Evolutionary conservation across 164 flowering plant species (phyloP), one percentile per base, ranked within the genome.

Genomic region (Chloranthus sessilifolius): DNA sequence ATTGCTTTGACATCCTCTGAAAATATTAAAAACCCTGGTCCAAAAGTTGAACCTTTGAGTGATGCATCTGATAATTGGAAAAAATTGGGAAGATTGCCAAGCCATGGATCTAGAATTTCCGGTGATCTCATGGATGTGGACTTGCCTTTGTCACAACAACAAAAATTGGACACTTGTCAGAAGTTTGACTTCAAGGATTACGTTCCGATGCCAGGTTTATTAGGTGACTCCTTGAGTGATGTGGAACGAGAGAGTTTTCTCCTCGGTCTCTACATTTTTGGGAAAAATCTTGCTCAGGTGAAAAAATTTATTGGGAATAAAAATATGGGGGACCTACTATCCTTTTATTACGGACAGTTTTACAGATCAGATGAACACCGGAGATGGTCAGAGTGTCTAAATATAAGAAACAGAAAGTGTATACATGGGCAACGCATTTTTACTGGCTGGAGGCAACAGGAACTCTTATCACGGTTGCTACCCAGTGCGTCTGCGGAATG

Each of bases 241-340:
- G 22, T 63, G 42, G 97, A 92, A 49, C 67, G 61, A 48, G 71
- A 56, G 22, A 67, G 75, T 56, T 79, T 92, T 66, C 69, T 92
- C 47, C 89, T 92, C 37, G 88, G 95, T 44, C 63, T 92, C n/a
- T 84, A 88, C 56, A 77, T 88, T 11, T 86, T 84, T 63, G 95
- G 92, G 46, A 92, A 92, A 67, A 84, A 85, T 50, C 79, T 92
- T 48, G 68, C 63, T 56, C 76, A 60, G 31, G 74, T 84, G 42
- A 52, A 67, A 74, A 77, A 40, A 37, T 89, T 92, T 67, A 41
- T 82, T 30, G 89, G 59, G 57, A 71, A 63, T 53, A 84, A 81
- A 58, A 57, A 26, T 31, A 79, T 81, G 83, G 86, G 85, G 11
- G 83, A 75, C 22, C 47, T 88, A 26, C 54, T 84, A 22, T 76